Percentiles rank a stretch among this genome's conserved stretches.
phyloP scores from a whole-genome alignment of 2,329 filamentous ascomycete species.

The Hirsutella rhossiliensis region DNA sequence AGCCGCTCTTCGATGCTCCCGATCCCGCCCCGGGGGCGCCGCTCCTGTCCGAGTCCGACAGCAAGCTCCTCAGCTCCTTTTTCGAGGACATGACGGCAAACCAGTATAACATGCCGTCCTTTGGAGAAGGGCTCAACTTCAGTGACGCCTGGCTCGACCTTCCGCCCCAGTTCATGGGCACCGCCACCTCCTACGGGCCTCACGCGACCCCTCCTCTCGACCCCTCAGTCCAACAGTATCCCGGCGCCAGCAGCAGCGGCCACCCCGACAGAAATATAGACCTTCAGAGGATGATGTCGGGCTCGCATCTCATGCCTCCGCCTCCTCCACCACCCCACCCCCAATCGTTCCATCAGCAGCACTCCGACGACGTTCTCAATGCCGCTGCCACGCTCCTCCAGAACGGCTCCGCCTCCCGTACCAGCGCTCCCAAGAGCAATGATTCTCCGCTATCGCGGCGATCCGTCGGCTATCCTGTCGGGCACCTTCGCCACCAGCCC shows the following conservation, averaged over 20 bases:
- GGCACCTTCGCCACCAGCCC: constrained; percentile 29
- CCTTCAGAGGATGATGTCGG: constrained; percentile 7
- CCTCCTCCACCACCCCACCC: constrained; percentile 9
- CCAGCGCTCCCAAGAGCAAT: constrained; percentile 11
- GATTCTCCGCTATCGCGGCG: constrained; percentile 12
- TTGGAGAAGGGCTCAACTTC: constrained; percentile 37
- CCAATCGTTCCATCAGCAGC: constrained; percentile 12
- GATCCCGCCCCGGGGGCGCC: constrained; percentile 53
- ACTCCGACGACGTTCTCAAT: constrained; percentile 40
- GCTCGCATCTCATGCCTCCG: constrained; percentile 14
- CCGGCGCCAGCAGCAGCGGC: not conserved
- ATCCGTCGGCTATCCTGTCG: constrained; percentile 21
- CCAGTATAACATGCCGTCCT: constrained; percentile 35
- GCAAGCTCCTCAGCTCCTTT: constrained; percentile 43
- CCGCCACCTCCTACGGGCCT: constrained; percentile 50
- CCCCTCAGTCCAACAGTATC: constrained; percentile 6
- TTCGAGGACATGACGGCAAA: constrained; percentile 42
- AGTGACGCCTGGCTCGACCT: constrained; percentile 44
- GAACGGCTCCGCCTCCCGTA: constrained; percentile 21
- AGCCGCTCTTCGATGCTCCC: constrained; percentile 40
- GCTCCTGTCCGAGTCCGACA: constrained; percentile 51
- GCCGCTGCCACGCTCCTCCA: constrained; percentile 42
- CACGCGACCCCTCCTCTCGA: constrained; percentile 22
- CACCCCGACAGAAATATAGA: constrained; percentile 6
- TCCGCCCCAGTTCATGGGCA: constrained; percentile 54